A percentile compares a stretch with the other conserved stretches of the same genome.
phyloP scores from a whole-genome alignment of 352 stramenopile genomes.

The Phytophthora citricola region DNA sequence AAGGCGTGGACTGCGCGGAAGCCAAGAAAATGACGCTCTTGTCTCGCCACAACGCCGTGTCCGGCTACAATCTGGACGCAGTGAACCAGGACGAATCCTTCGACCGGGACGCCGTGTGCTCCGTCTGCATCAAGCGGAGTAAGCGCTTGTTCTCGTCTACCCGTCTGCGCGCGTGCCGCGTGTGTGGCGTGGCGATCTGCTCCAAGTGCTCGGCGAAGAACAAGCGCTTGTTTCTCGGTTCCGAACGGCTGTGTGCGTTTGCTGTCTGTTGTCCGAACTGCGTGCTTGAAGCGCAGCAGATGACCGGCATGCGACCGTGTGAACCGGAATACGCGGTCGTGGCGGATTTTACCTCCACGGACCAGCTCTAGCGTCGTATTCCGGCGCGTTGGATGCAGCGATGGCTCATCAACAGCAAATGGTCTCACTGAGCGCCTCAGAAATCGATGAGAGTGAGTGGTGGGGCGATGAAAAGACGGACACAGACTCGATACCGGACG shows the following conservation, averaged over 20 bases:
- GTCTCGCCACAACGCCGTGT: conserved; percentile 30
- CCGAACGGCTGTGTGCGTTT: conserved; percentile 22
- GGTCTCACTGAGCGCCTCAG: conserved; percentile 20
- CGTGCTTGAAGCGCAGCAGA: conserved; percentile 39
- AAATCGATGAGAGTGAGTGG: conserved; percentile 31
- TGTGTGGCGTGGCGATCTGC: conserved; percentile 36
- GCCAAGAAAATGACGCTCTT: conserved; percentile 68
- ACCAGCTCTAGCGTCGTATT: conserved; percentile 26
- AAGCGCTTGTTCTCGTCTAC: conserved; percentile 27
- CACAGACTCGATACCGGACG: conserved; percentile 14
- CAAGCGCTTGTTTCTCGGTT: conserved; percentile 34
- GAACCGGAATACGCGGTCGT: conserved; percentile 29
- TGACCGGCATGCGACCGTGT: conserved; percentile 31
- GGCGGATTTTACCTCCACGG: conserved; percentile 31
- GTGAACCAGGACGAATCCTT: conserved; percentile 21
- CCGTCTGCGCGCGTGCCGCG: conserved; percentile 24
- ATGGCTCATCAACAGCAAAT: conserved; percentile 13
- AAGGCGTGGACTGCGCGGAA: conserved; percentile 49
- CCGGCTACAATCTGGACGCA: conserved; percentile 31
- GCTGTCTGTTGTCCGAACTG: conserved; percentile 42
- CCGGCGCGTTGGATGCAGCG: conserved; percentile 16
- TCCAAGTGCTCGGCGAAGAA: conserved; percentile 40
- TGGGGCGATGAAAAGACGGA: conserved; percentile 26
- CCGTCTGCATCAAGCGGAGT: conserved; percentile 40
- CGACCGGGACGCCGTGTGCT: conserved; percentile 30